Evolutionary conservation across 345 rosid species (phyloP).

Genomic region (Bruguiera sexangula): DNA sequence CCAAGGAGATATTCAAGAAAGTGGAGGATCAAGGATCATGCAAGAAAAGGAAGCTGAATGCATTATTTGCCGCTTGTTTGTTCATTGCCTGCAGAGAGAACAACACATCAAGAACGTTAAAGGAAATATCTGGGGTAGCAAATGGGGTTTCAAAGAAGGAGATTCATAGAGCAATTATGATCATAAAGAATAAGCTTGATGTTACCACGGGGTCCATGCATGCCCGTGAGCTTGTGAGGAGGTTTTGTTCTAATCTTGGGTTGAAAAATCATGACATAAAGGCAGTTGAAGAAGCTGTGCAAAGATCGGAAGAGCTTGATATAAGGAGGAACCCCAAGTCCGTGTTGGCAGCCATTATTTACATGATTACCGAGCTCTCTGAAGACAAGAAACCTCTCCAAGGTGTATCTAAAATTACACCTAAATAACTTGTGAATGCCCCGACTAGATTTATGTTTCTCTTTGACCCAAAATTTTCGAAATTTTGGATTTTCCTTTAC

Average conservation of each 20-base stretch:
- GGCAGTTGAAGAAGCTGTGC: constrained; percentile 22
- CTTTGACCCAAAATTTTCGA: no score
- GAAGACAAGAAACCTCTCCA: constrained; percentile 11
- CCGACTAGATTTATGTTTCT: no score
- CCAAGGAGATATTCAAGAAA: constrained; percentile 21
- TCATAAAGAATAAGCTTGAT: neutral
- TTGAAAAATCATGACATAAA: constrained; percentile 8
- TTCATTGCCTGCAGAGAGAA: constrained; percentile 21
- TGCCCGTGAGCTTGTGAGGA: constrained; percentile 9
- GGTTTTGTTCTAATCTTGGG: constrained; percentile 22
- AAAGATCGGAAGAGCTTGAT: constrained; percentile 16
- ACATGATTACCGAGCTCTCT: constrained; percentile 20
- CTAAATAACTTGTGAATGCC: no score
- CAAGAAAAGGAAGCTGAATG: constrained; percentile 3
- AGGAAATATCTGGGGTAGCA: constrained; percentile 1
- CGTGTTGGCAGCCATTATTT: constrained; percentile 15
- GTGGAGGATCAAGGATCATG: constrained; percentile 9
- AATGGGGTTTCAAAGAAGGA: constrained; percentile 16
- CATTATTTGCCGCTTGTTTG: constrained; percentile 14
- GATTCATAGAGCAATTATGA: neutral
- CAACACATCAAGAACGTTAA: neutral
- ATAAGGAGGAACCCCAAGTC: constrained; percentile 23
- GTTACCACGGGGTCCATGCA: neutral
- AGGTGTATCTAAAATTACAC: constrained; percentile 4
- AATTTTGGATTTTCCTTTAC: no score